phyloP scores from a whole-genome alignment of 495 filamentous ascomycete species.

The Aspergillus cristatus region DNA sequence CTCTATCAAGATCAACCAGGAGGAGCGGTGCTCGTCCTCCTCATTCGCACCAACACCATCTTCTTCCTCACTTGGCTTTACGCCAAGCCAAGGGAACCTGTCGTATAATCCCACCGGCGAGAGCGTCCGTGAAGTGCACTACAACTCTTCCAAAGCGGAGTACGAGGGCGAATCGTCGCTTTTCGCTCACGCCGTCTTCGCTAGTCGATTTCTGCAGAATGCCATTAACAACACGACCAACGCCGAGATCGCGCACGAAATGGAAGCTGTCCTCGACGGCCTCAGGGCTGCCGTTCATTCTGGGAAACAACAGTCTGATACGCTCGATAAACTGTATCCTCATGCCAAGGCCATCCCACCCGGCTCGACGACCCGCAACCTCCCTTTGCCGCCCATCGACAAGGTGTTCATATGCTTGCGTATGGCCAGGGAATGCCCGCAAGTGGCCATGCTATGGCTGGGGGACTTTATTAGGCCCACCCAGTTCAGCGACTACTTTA shows the following conservation, averaged over 20 bases:
- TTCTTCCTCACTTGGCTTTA: neutral
- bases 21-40: neutral
- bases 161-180: constrained; percentile 1
- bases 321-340: constrained; percentile 3
- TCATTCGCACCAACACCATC: neutral
- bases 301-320: constrained; percentile 5
- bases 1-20: neutral
- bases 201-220: constrained; percentile 1
- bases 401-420: constrained; percentile 5
- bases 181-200: constrained; percentile 1
- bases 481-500: constrained; percentile 4
- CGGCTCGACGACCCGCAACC: constrained; percentile 1
- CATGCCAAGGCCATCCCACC: constrained; percentile 2
- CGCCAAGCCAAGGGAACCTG: neutral
- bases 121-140: neutral
- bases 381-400: constrained; percentile 7
- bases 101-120: neutral
- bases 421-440: constrained; percentile 3
- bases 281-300: neutral
- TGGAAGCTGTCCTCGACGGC: constrained; percentile 1
- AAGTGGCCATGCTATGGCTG: neutral
- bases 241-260: constrained; percentile 2
- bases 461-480: too few relatives aligned
- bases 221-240: neutral
- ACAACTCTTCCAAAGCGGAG: neutral